Base-by-base conservation (phyloP, 202 grass and related monocot species). In the Setaria italica region DNA sequence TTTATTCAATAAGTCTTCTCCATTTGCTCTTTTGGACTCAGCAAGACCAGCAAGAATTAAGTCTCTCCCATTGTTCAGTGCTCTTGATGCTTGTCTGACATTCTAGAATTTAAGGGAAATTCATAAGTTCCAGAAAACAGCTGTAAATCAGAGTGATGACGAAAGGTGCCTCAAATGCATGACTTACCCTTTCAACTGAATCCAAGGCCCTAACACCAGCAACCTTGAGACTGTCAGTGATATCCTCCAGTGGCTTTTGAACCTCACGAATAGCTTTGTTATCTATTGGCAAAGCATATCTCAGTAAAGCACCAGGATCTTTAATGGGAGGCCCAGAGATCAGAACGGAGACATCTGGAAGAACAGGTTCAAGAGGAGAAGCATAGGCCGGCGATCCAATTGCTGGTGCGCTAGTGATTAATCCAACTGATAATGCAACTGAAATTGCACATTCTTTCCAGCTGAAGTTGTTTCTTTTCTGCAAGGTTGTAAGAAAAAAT, bases 301-400 rank as follows among this genome's bases (percentile, higher is more conserved):
- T 89, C 82, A 99, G 82, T 84, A 99, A 91, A 87, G 92, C 94
- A 87, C 90, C 88, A 4, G 97, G 97, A 92, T 99, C 97, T 85
- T 99, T 99, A 78, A 99, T 90, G n/a, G 94, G 97, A 43, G 97
- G 97, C 19, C 97, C 97, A 70, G 97, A 96, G 58, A 99, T 99
- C 32, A 99, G 90, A 86, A 99, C 97, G 30, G 97, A 99, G 12
- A 96, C 55, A 86, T 99, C 94, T 48, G 97, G 97, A 62, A 99
- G 29, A 59, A 87, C 92, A 72, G 92, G 90, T 80, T 82, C 54
- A 7, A 80, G 60, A 77, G 93, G 85, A 74, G 79, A 84, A 37
- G 97, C 93, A 55, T 90, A 74, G 10, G 97, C 92, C 13, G 80
- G 70, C 60, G 67, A 81, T 53, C 86, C 68, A 25, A 90, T 74